Evolutionary conservation across 2,329 filamentous ascomycete genomes (phyloP).

Genomic region (Penicillium frequentans): DNA sequence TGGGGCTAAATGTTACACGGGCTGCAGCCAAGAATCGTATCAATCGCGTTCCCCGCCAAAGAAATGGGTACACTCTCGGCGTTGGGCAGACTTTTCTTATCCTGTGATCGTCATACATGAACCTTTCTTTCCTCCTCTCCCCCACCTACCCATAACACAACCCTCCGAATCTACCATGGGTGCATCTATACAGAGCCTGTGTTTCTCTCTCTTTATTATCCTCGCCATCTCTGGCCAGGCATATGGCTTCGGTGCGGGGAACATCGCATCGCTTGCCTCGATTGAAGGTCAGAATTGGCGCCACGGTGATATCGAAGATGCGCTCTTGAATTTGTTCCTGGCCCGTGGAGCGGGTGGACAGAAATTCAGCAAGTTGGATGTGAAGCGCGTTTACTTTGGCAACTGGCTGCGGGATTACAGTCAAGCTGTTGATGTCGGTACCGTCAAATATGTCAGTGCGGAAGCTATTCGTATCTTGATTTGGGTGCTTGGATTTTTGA

Average conservation of each 20-base stretch:
- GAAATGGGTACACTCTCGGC: not conserved
- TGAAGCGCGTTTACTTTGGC: constrained; percentile 90
- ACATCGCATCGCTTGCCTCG: constrained; percentile 78
- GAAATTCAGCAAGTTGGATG: constrained; percentile 85
- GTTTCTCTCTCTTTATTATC: constrained; percentile 53
- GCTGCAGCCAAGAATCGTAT: constrained; percentile 4
- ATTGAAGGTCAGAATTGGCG: constrained; percentile 86
- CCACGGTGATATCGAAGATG: constrained; percentile 91
- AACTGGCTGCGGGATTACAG: constrained; percentile 95
- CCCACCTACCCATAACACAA: not conserved
- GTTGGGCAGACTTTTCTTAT: constrained; percentile 1
- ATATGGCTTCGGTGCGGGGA: constrained; percentile 82
- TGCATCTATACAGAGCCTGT: constrained; percentile 18
- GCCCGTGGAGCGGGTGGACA: constrained; percentile 66
- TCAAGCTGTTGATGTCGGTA: constrained; percentile 90
- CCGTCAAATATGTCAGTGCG: constrained; percentile 84
- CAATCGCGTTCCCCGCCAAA: not conserved
- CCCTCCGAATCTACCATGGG: constrained; percentile 16
- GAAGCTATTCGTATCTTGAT: constrained; percentile 88
- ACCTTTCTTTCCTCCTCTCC: not conserved
- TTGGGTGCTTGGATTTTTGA: constrained; percentile 87
- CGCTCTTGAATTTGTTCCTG: constrained; percentile 71
- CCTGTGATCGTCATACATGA: not conserved
- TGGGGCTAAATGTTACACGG: not conserved
- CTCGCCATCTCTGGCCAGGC: constrained; percentile 67